Percentiles rank a stretch among this genome's conserved stretches.
Conservation (phyloP, 805 yeast species). For the Saccharomycopsis fibuligera region DNA sequence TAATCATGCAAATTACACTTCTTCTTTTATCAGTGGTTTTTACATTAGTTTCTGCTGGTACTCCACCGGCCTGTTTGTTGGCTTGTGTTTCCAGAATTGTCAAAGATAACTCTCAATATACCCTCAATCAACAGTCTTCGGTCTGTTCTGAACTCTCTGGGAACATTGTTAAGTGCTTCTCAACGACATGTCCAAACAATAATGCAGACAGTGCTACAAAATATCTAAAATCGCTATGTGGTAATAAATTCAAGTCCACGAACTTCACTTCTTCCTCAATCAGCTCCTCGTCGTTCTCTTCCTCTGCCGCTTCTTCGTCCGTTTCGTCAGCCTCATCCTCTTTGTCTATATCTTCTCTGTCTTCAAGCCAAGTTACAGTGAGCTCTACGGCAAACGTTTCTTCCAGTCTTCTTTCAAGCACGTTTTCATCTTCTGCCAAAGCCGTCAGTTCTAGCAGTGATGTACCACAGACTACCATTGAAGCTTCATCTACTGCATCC, state of each 20-base stretch:
- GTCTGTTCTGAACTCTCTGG: conserved; percentile 48
- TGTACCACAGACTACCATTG: background rate
- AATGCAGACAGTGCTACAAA: conserved; percentile 50
- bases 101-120: conserved; percentile 27
- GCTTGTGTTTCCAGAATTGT: conserved; percentile 79
- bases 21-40: background rate
- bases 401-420: too few relatives aligned
- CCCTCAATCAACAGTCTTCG: conserved; percentile 17
- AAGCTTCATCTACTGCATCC: too few relatives aligned
- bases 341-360: conserved; percentile 9
- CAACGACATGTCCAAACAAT: conserved; percentile 61
- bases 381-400: too few relatives aligned
- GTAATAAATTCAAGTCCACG: conserved; percentile 28
- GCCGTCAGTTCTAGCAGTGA: background rate
- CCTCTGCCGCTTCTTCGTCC: conserved; percentile 18
- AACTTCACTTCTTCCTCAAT: conserved; percentile 11
- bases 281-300: conserved; percentile 14
- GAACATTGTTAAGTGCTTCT: conserved; percentile 56
- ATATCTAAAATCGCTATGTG: conserved; percentile 52
- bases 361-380: too few relatives aligned
- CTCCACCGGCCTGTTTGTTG: conserved; percentile 89
- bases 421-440: too few relatives aligned
- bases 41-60: conserved; percentile 36
- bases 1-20: too few relatives aligned
- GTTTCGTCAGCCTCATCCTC: too few relatives aligned